Base-by-base conservation (phyloP, 2,329 filamentous ascomycete species). In the Pyrenophora teres region DNA sequence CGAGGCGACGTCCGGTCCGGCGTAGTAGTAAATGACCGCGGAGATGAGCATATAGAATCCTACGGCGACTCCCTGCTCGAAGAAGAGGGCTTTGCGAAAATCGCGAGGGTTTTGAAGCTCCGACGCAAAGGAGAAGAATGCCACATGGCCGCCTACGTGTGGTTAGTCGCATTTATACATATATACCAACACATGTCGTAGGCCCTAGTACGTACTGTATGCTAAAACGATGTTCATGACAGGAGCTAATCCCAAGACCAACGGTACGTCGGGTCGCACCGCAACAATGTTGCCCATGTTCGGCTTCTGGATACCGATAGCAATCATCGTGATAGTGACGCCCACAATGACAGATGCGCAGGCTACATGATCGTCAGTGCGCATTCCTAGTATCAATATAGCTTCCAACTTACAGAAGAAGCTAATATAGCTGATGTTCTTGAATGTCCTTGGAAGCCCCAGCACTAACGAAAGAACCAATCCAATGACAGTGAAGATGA, bases 201-300 rank as follows among this genome's bases (percentile, higher is more conserved):
- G 2, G 46, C 37, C 21, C 4, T n/a, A 7, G 10, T 31, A 60
- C 65, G 46, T 64, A 69, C 83, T 82, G 75, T 87, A 91, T 49
- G 88, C 87, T 54, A 90, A 84, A 54, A 89, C 79, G 46, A 91
- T 90, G 74, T 89, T 89, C 56, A 73, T 62, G 8, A 69, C 65
- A 7, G 71, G 65, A 12, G 57, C 61, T 2, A 73, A 41, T 10
- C 64, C 66, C 40, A 62, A 62, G 23, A 68, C 53, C 10, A 70
- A 42, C 4, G 65, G 50, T 10, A 66, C 32, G 18, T 59, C 44
- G 5, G 57, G 59, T 12, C 56, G 58, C 6, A 72, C 55, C 15
- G 60, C 58, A 35, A 67, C 36, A n/a, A 71, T 56, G 25, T 68
- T 47, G 38, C 64, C 68, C 32, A 54, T 56, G 41, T 76, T 74